Percentiles rank a stretch among this genome's conserved stretches.
phyloP scores from a whole-genome alignment of 2,329 filamentous ascomycete species.

The Aureobasidium sp. region DNA sequence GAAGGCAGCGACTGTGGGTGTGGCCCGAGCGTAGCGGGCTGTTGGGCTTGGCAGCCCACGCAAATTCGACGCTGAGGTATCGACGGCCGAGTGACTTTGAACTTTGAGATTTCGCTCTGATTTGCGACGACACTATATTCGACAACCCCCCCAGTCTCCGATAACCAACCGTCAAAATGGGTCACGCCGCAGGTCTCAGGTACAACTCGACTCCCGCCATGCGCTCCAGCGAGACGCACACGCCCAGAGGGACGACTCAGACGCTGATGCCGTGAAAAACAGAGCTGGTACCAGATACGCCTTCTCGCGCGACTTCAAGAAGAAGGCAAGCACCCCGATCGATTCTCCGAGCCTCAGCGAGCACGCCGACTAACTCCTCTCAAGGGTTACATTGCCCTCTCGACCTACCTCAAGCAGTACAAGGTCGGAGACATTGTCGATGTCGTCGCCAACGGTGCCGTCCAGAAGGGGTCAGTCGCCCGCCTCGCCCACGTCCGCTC shows the following conservation, averaged over 20 bases:
- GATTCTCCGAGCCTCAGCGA: neutral
- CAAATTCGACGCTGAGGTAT: no score
- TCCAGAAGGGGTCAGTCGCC: slow-evolving; percentile 83
- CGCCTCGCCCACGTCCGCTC: neutral
- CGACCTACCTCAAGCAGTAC: slow-evolving; percentile 92
- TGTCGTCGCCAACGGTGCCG: slow-evolving; percentile 96
- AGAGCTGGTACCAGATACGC: slow-evolving; percentile 42
- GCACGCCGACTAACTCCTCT: slow-evolving; percentile 5
- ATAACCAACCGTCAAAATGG: slow-evolving; percentile 38
- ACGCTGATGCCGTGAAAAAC: slow-evolving; percentile 14
- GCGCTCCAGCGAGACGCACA: slow-evolving; percentile 1
- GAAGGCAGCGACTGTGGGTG: neutral
- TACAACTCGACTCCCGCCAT: neutral
- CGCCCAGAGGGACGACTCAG: neutral
- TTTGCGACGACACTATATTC: slow-evolving; percentile 6
- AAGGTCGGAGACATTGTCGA: slow-evolving; percentile 99
- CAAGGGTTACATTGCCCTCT: slow-evolving; percentile 82
- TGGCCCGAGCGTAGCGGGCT: no score
- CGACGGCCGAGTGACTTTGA: neutral
- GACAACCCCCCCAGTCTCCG: slow-evolving; percentile 10
- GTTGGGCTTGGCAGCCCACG: neutral
- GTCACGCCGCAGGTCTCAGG: slow-evolving; percentile 45
- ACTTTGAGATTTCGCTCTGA: neutral
- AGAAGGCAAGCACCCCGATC: slow-evolving; percentile 36
- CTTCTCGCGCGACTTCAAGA: slow-evolving; percentile 90